Evolutionary conservation across 2,329 filamentous ascomycete genomes (phyloP), one percentile per base, ranked within the genome.

Genomic region (Daldinia eschscholtzii): DNA sequence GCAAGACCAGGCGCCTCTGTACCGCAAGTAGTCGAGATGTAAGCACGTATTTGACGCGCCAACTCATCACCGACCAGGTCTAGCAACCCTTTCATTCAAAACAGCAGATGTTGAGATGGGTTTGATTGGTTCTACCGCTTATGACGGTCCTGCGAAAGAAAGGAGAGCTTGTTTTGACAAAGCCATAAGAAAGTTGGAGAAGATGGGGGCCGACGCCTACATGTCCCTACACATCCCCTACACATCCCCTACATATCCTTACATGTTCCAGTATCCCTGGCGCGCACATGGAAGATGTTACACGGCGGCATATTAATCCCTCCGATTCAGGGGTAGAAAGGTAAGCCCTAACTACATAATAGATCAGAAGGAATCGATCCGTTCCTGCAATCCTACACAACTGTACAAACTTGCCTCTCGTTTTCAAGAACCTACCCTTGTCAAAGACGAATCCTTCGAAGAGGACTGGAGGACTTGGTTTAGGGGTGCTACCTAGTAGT

Each of bases 291-390:
- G 70, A 57, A 62, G 60, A 61, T 65, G 62, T 67, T 65, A 57
- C 61, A 65, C 64, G 64, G 67, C 73, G 75, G 75, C 70, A 72
- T 73, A 68, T 75, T 73, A 74, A 75, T 77, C 74, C 53, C 72
- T 75, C 75, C 75, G 75, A 63, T 57, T 44, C 72, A 72, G 68
- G 75, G 75, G 62, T 48, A 28, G 15, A 64, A 37, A 74, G 68
- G 71, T 77, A 77, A 77, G 75, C 75, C 71, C 75, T 74, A 76
- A 42, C 52, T 55, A 55, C 52, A 55, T 23, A 55, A 37, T 55
- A 35, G 71, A 65, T 70, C 64, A 70, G 59, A 70, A 71, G 70
- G 70, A 70, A 67, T 57, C 67, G 56, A 68, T 65, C 69, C 69
- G 69, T 71, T 58, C 69, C 66, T 71, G 66, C 66, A 64, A 55